These are phyloP conservation scores for Epithemia pelagica DNA, from an alignment of 108 stramenopile genomes.

Conservation along the genomic window DNA sequence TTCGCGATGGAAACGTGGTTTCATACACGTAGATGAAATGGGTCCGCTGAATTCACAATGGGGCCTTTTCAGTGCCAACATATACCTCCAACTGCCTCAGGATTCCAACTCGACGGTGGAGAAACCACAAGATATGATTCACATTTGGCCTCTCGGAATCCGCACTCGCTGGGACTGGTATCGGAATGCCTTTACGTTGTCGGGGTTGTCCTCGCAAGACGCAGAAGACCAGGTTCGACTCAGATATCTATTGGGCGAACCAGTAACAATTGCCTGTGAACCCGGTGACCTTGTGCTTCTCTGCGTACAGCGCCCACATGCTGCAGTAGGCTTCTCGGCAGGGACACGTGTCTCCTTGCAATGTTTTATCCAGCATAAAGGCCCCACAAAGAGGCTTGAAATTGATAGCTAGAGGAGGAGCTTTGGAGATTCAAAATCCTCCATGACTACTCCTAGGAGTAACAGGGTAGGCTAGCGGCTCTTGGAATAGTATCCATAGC, in stretches of 20 bases:
- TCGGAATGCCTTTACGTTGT: conserved; percentile 63
- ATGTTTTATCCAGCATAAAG: conserved; percentile 67
- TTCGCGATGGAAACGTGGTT: conserved; percentile 83
- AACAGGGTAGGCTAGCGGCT: too few species aligned
- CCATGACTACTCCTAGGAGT: too few species aligned
- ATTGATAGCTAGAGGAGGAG: conserved; percentile 60
- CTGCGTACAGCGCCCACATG: conserved; percentile 81
- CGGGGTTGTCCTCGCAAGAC: conserved; percentile 65
- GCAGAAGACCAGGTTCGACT: conserved; percentile 61
- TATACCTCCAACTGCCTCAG: conserved; percentile 78
- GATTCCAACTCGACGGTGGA: conserved; percentile 3
- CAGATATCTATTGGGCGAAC: conserved; percentile 43
- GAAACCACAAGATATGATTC: conserved; percentile 26
- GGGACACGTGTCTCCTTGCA: conserved; percentile 70
- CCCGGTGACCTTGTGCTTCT: conserved; percentile 76
- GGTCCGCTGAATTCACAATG: conserved; percentile 46
- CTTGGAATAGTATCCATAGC: too few species aligned
- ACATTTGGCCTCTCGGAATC: conserved; percentile 75
- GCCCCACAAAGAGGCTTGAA: conserved; percentile 39
- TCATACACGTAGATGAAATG: conserved; percentile 90
- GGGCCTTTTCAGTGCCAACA: conserved; percentile 89
- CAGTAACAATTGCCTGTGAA: conserved; percentile 44
- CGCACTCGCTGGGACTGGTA: conserved; percentile 77
- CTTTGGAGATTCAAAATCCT: too few species aligned
- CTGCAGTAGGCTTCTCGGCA: conserved; percentile 69